Base-by-base conservation (phyloP, 2,329 filamentous ascomycete species). In the Penicillium sp. region DNA sequence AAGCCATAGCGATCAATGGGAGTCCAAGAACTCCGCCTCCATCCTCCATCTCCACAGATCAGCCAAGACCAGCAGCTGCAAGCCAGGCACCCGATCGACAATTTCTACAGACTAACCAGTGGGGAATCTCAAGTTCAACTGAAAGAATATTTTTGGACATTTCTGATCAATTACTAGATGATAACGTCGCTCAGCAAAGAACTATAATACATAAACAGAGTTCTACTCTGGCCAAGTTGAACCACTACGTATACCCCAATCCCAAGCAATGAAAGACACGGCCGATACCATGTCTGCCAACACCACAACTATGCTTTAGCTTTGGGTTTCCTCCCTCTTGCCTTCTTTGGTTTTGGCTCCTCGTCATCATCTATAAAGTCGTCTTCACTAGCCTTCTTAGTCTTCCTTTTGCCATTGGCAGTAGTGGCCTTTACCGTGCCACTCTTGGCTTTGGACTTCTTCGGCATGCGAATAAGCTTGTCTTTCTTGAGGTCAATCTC, bases 401-500 rank as follows among this genome's bases (percentile, higher is more conserved):
- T 85, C 59, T 82, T 83, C 52, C 81, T 82, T 60, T 78, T 77
- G 21, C 75, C 82, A 60, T 78, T 77, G 21, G 74, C 49, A 64
- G 78, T 65, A 61, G 71, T 69, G 54, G 73, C 74, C 67, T 58
- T 58, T 31, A 47, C 48, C 21, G 48, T 19, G 7, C 56, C 35
- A 5, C 26, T 49, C 74, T 87, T 86, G 72, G 80, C 69, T 53
- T 76, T 64, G 26, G 69, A 69, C 76, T 89, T 92, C 83, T 97
- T 97, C 13, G 94, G 92, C 73, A 90, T 86, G 77, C 95, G 96
- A 75, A 98, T 93, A 72, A 96, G 97, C 78, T 97, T 98, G 79
- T 99, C 95, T 74, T 94, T 96, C 72, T 90, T 92, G 56, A 98
- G 76, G 74, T 96, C 92, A n/a, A 88, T 81, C 57, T 93, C 91